Conservation (phyloP, 768 basidiomycete species). For the Tulasnella sp. region DNA sequence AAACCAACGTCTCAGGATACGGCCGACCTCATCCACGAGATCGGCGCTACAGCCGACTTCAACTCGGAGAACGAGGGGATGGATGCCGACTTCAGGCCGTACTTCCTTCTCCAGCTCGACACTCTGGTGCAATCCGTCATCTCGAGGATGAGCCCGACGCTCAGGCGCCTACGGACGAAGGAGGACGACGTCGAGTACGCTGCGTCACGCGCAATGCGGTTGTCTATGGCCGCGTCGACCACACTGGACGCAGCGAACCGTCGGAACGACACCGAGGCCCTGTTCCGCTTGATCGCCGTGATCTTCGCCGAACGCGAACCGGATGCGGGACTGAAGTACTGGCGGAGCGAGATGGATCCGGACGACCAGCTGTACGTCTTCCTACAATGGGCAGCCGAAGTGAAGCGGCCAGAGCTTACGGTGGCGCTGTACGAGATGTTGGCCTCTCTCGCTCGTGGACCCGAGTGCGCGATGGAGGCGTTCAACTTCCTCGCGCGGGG, state of each 20-base stretch:
- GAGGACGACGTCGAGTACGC: constrained; percentile 78
- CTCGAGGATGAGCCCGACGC: constrained; percentile 22
- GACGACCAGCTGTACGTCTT: constrained; percentile 59
- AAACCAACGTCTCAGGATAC: constrained; percentile 33
- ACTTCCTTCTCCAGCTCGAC: constrained; percentile 56
- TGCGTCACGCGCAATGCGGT: constrained; percentile 51
- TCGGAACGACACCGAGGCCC: constrained; percentile 72
- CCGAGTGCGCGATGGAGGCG: constrained; percentile 72
- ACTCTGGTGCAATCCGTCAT: constrained; percentile 48
- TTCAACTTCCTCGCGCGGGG: constrained; percentile 81
- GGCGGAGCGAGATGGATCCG: constrained; percentile 36
- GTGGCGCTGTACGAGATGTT: constrained; percentile 85
- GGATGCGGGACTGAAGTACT: constrained; percentile 76
- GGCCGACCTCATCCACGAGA: constrained; percentile 25
- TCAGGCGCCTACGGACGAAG: constrained; percentile 56
- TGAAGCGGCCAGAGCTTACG: constrained; percentile 58
- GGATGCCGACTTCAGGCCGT: constrained; percentile 37
- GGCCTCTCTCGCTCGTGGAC: constrained; percentile 68
- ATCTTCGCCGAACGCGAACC: constrained; percentile 62
- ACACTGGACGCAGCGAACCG: constrained; percentile 23
- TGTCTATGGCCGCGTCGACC: constrained; percentile 34
- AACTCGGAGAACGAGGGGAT: constrained; percentile 15
- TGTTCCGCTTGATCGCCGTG: constrained; percentile 74
- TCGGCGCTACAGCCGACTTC: neutral
- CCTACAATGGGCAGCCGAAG: constrained; percentile 79